Percentiles rank a stretch among this genome's conserved stretches.
Conservation (phyloP, 1,139 yeast genomes). For the Suhomyces anneliseae region DNA sequence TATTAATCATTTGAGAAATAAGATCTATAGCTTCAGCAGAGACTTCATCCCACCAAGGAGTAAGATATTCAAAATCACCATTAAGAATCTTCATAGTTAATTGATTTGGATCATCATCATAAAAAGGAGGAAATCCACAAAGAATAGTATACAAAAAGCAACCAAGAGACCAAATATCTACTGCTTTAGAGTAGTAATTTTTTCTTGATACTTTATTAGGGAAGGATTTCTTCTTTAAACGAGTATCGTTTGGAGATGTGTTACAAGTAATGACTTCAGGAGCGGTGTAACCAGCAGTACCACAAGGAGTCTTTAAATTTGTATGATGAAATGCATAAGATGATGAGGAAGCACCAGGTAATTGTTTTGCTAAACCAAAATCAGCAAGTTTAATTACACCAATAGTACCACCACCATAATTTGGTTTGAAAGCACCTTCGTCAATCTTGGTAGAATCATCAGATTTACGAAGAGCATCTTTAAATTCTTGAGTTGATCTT, state of each 20-base stretch:
- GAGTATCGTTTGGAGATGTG: conserved; percentile 8
- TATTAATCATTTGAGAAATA: conserved; percentile 52
- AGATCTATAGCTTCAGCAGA: conserved; percentile 69
- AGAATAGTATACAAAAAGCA: conserved; percentile 86
- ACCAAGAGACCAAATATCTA: conserved; percentile 96
- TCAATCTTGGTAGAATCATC: conserved; percentile 79
- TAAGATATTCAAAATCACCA: conserved; percentile 79
- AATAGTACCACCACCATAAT: conserved; percentile 87
- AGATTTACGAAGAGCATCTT: conserved; percentile 54
- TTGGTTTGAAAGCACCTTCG: conserved; percentile 79
- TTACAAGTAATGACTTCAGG: conserved; percentile 79
- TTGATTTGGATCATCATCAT: conserved; percentile 82
- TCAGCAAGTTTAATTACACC: conserved; percentile 88
- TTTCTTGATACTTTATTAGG: conserved; percentile 44
- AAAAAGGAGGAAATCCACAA: conserved; percentile 96
- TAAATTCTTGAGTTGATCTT: conserved; percentile 40
- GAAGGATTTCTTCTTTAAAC: conserved; percentile 15
- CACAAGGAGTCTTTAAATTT: conserved; percentile 82
- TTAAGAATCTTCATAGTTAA: conserved; percentile 78
- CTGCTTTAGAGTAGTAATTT: conserved; percentile 82
- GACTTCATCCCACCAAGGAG: conserved; percentile 98
- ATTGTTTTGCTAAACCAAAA: conserved; percentile 87
- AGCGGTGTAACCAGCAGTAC: conserved; percentile 89
- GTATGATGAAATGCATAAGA: conserved; percentile 11
- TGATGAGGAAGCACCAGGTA: conserved; percentile 60